Percentiles rank a stretch among this genome's conserved stretches.
Evolutionary conservation across 2,329 filamentous ascomycete species (phyloP).

Genomic region (Cladosporium sp.): DNA sequence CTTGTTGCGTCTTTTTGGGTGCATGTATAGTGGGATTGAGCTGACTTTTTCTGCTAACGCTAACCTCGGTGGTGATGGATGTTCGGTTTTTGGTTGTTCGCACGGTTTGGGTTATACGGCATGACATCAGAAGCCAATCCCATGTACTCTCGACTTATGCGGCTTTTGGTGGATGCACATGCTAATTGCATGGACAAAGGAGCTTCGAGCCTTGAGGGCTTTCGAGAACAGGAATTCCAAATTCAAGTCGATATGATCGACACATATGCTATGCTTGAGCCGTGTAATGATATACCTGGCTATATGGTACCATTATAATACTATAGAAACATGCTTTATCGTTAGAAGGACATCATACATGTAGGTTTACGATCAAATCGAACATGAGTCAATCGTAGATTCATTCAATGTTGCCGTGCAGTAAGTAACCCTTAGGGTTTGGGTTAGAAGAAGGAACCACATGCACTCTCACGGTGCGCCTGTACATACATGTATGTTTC

Average conservation of each 20-base stretch:
- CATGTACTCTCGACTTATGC: no score
- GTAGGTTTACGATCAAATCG: background rate
- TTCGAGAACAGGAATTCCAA: no score
- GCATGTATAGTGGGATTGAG: no score
- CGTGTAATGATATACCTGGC: background rate
- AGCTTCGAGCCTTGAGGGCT: no score
- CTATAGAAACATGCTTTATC: background rate
- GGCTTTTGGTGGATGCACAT: background rate
- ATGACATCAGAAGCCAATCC: no score
- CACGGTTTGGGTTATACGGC: no score
- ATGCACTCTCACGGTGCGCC: background rate
- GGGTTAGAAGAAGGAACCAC: background rate
- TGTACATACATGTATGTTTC: background rate
- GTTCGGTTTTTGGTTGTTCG: no score
- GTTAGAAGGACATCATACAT: background rate
- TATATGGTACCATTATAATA: background rate
- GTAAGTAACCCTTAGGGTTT: background rate
- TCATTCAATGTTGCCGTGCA: background rate
- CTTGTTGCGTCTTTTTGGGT: background rate
- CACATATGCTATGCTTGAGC: background rate
- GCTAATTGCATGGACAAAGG: no score
- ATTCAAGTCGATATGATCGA: background rate
- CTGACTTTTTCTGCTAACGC: no score
- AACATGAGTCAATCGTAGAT: background rate
- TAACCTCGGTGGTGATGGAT: no score